A percentile compares a stretch with the other conserved stretches of the same genome.
These are phyloP conservation scores for Ballota nigra DNA, from an alignment of 257 asterid species.

Conservation along the genomic window DNA sequence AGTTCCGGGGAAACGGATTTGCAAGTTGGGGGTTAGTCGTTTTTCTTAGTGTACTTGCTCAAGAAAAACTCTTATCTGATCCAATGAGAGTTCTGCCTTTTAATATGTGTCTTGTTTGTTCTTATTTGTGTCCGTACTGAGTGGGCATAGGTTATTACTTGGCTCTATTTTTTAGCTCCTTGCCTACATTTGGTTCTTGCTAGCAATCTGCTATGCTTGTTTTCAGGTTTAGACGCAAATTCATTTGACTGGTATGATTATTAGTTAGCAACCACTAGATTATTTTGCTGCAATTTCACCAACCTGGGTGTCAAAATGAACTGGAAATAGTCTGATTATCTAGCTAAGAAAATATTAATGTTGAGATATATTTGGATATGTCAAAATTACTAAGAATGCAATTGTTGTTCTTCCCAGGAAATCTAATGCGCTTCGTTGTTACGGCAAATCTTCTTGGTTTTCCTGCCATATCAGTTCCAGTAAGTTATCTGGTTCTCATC, in stretches of 20 bases:
- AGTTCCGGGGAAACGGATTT: slow-evolving; percentile 71
- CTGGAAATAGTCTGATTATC: neutral
- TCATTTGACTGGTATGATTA: neutral
- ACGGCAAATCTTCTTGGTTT: slow-evolving; percentile 87
- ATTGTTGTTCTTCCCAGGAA: slow-evolving; percentile 46
- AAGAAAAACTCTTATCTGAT: neutral
- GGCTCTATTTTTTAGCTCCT: neutral
- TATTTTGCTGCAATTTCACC: neutral
- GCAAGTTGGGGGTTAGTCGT: slow-evolving; percentile 57
- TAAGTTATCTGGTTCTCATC: slow-evolving; percentile 38
- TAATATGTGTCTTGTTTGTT: too few species aligned
- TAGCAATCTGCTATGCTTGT: neutral
- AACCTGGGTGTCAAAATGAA: neutral
- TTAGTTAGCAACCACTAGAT: neutral
- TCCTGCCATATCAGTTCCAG: slow-evolving; percentile 94
- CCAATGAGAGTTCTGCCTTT: neutral
- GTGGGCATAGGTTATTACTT: neutral
- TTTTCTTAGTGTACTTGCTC: neutral
- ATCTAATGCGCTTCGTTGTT: slow-evolving; percentile 79
- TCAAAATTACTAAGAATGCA: neutral
- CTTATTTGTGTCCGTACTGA: neutral
- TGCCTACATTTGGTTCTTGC: neutral
- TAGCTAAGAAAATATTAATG: neutral
- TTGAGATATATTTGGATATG: neutral
- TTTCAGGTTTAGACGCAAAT: neutral